A percentile compares a stretch with the other conserved stretches of the same genome.
These are phyloP conservation scores for Blastobotrys muscicola DNA, from an alignment of 805 yeast genomes.

Conservation along the genomic window DNA sequence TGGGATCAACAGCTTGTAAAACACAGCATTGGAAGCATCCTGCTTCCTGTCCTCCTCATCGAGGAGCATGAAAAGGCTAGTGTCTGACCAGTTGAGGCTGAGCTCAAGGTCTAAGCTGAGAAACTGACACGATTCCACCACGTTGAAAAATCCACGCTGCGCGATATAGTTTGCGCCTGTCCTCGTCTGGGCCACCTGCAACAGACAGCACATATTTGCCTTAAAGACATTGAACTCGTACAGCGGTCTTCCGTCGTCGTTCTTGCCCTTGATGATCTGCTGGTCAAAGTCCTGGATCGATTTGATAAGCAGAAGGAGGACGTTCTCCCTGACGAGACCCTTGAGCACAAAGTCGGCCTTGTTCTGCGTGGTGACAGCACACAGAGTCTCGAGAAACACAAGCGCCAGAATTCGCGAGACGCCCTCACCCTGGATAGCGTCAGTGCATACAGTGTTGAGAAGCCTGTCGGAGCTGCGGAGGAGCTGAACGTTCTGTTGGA, in stretches of 20 bases:
- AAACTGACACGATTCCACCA: slow-evolving; percentile 47
- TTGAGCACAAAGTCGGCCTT: slow-evolving; percentile 50
- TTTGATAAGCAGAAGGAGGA: slow-evolving; percentile 54
- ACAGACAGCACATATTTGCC: slow-evolving; percentile 56
- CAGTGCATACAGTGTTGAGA: slow-evolving; percentile 59
- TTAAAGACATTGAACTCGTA: slow-evolving; percentile 75
- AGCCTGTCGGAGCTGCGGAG: slow-evolving; percentile 52
- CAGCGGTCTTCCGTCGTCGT: slow-evolving; percentile 31
- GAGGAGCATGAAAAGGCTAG: slow-evolving; percentile 26
- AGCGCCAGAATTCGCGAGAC: slow-evolving; percentile 66
- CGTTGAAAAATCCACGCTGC: slow-evolving; percentile 62
- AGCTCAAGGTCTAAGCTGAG: slow-evolving; percentile 68
- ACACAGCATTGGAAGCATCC: slow-evolving; percentile 26
- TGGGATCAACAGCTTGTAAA: slow-evolving; percentile 60
- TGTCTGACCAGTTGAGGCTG: slow-evolving; percentile 44
- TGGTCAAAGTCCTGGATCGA: slow-evolving; percentile 65
- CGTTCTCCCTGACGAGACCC: slow-evolving; percentile 52
- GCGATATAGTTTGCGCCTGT: slow-evolving; percentile 68
- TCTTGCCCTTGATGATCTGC: slow-evolving; percentile 31
- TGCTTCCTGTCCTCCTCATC: slow-evolving; percentile 48
- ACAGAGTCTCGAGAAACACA: slow-evolving; percentile 58
- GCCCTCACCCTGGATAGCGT: slow-evolving; percentile 73
- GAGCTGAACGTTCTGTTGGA: slow-evolving; percentile 42
- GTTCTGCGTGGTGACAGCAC: slow-evolving; percentile 43
- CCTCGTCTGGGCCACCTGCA: slow-evolving; percentile 67